Conservation (phyloP, 23 red algal genomes). For the Chondrus crispus region DNA sequence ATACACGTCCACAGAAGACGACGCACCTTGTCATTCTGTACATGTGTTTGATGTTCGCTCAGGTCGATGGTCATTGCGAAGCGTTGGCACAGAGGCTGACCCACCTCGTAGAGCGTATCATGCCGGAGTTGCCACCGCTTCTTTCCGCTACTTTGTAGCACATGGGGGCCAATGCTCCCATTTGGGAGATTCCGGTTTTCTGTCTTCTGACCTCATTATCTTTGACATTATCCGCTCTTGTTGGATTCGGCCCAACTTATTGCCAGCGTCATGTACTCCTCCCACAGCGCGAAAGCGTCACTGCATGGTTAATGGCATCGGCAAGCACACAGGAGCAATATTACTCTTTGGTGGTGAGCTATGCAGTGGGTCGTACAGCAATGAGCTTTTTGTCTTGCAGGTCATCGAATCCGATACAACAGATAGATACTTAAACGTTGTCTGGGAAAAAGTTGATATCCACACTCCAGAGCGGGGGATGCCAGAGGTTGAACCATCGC, state of each 20-base stretch:
- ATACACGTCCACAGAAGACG: not conserved
- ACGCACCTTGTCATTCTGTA: not conserved
- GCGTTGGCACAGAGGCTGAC: not conserved
- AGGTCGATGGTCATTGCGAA: constrained; percentile 10
- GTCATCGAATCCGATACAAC: constrained; percentile 1
- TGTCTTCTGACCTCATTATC: constrained; percentile 17
- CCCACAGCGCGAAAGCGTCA: constrained; percentile 7
- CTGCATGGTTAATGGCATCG: constrained; percentile 45
- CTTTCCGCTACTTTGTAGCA: constrained; percentile 8
- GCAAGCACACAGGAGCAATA: constrained; percentile 14
- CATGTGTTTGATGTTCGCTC: constrained; percentile 47
- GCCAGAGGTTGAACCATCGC: not conserved
- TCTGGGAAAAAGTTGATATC: constrained; percentile 32
- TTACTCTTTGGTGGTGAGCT: constrained; percentile 33
- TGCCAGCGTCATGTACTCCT: not conserved
- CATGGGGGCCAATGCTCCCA: constrained; percentile 33
- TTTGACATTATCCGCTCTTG: constrained; percentile 9
- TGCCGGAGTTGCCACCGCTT: constrained; percentile 30
- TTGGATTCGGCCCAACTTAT: constrained; percentile 25
- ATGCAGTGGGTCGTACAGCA: not conserved
- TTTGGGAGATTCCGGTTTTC: not conserved
- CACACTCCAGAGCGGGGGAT: not conserved
- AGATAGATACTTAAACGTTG: not conserved
- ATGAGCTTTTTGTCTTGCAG: constrained; percentile 23
- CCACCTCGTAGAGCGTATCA: constrained; percentile 27